Percentiles rank a stretch among this genome's conserved stretches.
Conservation (phyloP, 1,284 basidiomycete species). For the Coriolopsis trogii region DNA sequence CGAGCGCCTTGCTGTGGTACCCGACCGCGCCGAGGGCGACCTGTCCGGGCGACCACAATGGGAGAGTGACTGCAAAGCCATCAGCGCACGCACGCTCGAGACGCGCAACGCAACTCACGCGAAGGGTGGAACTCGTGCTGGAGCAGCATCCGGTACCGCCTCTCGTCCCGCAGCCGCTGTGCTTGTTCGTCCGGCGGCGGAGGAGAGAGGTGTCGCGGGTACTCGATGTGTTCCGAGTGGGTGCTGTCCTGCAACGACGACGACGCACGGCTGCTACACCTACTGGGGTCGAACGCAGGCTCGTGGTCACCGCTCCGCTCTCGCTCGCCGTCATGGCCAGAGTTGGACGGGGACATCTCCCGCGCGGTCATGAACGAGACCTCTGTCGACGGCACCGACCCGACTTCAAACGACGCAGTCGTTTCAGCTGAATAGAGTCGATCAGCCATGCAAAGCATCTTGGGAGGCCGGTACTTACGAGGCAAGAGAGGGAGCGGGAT, state of each 20-base stretch:
- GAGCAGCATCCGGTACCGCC: conserved; percentile 60
- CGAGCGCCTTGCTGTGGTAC: conserved; percentile 63
- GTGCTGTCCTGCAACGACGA: conserved; percentile 18
- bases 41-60: conserved; percentile 67
- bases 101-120: conserved; percentile 44
- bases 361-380: conserved; percentile 27
- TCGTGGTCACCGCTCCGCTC: too few relatives aligned
- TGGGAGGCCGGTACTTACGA: conserved; percentile 24
- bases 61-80: conserved; percentile 56
- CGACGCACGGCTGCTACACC: conserved; percentile 19
- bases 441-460: not conserved
- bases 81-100: not conserved
- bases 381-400: conserved; percentile 20
- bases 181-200: conserved; percentile 46
- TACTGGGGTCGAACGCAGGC: not conserved
- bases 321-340: conserved; percentile 1
- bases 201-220: conserved; percentile 19
- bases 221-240: conserved; percentile 10
- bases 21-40: conserved; percentile 73
- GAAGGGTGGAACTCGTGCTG: conserved; percentile 72
- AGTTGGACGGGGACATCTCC: conserved; percentile 1
- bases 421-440: conserved; percentile 20
- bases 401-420: conserved; percentile 25
- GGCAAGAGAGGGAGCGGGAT: conserved; percentile 35
- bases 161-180: conserved; percentile 55